Percentiles rank a stretch among this genome's conserved stretches.
phyloP scores from a whole-genome alignment of 352 stramenopile species.

The Elongisporangium undulatum region DNA sequence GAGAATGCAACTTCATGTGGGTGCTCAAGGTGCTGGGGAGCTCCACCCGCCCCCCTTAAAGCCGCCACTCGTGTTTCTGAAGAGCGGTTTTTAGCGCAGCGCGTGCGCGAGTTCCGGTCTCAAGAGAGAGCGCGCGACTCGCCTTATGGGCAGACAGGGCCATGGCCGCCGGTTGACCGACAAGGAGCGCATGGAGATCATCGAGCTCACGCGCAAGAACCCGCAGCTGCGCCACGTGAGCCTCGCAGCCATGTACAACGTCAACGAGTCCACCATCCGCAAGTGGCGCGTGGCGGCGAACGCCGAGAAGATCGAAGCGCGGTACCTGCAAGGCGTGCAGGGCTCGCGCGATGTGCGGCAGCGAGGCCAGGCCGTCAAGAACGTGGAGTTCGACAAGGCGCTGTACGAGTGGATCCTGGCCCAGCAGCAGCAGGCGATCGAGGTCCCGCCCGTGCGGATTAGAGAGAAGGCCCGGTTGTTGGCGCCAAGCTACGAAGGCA shows the following conservation, averaged over 20 bases:
- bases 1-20: background rate
- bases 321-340: conserved; percentile 27
- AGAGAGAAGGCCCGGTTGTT: conserved; percentile 31
- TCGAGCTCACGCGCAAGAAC: conserved; percentile 40
- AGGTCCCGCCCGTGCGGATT: conserved; percentile 21
- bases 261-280: conserved; percentile 60
- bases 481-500: conserved; percentile 20
- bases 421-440: conserved; percentile 12
- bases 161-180: conserved; percentile 45
- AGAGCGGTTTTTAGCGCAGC: background rate
- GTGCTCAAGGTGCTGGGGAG: background rate
- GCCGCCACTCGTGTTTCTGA: background rate
- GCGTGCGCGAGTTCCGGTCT: background rate
- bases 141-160: conserved; percentile 31
- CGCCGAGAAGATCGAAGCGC: conserved; percentile 30
- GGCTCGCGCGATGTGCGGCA: conserved; percentile 28
- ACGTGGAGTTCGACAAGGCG: conserved; percentile 32
- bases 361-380: conserved; percentile 30
- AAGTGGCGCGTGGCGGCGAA: conserved; percentile 40
- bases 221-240: conserved; percentile 43
- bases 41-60: background rate
- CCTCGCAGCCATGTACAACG: conserved; percentile 37
- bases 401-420: conserved; percentile 32
- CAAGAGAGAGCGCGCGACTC: background rate
- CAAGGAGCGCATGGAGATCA: conserved; percentile 62